Evolutionary conservation across 2,329 filamentous ascomycete genomes (phyloP).

Genomic region (Fusarium sp.): DNA sequence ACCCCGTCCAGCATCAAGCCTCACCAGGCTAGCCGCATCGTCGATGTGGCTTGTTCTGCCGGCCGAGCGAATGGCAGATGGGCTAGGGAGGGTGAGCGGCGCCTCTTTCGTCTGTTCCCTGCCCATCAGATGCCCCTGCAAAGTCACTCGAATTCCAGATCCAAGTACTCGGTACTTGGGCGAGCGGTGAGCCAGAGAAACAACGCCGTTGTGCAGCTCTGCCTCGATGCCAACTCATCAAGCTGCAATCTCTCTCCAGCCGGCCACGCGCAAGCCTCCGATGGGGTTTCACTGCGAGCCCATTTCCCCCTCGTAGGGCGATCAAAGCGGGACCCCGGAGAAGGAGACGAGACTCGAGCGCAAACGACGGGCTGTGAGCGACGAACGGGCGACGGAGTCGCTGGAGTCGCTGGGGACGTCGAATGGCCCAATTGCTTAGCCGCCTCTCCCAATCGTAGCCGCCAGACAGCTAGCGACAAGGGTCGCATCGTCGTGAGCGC

Average conservation of each 20-base stretch:
- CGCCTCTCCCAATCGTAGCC: conserved; percentile 51
- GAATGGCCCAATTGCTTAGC: conserved; percentile 41
- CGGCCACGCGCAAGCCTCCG: conserved; percentile 34
- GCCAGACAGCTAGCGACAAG: conserved; percentile 48
- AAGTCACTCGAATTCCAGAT: conserved; percentile 46
- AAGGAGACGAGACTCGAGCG: conserved; percentile 1
- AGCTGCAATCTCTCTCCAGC: conserved; percentile 36
- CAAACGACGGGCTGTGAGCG: conserved; percentile 23
- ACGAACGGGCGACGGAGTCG: conserved; percentile 24
- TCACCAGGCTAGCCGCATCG: conserved; percentile 25
- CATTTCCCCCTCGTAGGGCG: conserved; percentile 27
- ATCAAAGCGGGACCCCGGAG: conserved; percentile 25
- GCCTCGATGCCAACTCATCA: conserved; percentile 48
- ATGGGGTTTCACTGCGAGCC: conserved; percentile 18
- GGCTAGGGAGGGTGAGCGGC: not conserved
- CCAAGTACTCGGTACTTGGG: conserved; percentile 47
- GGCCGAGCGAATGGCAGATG: conserved; percentile 40
- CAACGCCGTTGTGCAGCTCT: conserved; percentile 34
- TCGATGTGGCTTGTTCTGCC: conserved; percentile 40
- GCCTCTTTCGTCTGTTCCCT: conserved; percentile 19
- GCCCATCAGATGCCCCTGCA: conserved; percentile 33
- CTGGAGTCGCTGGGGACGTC: conserved; percentile 32
- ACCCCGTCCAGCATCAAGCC: conserved; percentile 39
- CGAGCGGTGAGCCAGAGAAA: conserved; percentile 40
- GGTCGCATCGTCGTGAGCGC: conserved; percentile 42